Evolutionary conservation across 306 rosid genomes (phyloP).

Genomic region (Citrullus mucosospermus): DNA sequence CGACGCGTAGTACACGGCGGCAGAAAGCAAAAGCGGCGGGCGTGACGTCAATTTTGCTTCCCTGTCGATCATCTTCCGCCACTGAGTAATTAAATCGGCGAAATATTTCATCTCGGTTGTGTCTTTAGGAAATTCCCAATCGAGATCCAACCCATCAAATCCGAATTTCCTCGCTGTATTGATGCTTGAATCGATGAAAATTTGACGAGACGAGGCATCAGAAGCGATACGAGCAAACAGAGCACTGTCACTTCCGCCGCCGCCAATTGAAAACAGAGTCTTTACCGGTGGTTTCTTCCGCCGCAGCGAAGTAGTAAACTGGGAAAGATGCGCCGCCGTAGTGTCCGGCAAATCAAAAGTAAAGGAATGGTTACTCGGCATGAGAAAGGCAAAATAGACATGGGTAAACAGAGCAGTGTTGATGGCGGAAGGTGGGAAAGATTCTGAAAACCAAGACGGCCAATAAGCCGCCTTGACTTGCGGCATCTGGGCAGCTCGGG

Average conservation of each 20-base stretch:
- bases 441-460: conserved; percentile 16
- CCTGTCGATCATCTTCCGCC: conserved; percentile 18
- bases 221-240: conserved; percentile 34
- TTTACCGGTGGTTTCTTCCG: conserved; percentile 19
- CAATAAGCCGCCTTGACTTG: conserved; percentile 46
- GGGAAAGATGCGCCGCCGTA: conserved; percentile 14
- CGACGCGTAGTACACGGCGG: conserved; percentile 53
- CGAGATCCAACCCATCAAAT: conserved; percentile 56
- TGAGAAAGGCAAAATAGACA: conserved; percentile 41
- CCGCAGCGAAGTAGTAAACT: conserved; percentile 31
- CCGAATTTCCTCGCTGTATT: conserved; percentile 39
- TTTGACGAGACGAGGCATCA: conserved; percentile 20
- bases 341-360: conserved; percentile 21
- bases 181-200: conserved; percentile 47
- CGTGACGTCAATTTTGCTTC: conserved; percentile 14
- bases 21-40: conserved; percentile 41
- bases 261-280: conserved; percentile 49
- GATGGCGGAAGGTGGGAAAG: conserved; percentile 48
- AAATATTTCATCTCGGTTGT: conserved; percentile 26
- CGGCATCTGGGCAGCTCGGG: not conserved
- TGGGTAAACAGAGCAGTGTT: conserved; percentile 59
- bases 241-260: conserved; percentile 12
- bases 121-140: conserved; percentile 62
- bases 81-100: conserved; percentile 22
- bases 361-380: conserved; percentile 29